Evolutionary conservation across 202 grass and related monocot species (phyloP), one percentile per base, ranked within the genome.

Genomic region (Alloteropsis angusta): DNA sequence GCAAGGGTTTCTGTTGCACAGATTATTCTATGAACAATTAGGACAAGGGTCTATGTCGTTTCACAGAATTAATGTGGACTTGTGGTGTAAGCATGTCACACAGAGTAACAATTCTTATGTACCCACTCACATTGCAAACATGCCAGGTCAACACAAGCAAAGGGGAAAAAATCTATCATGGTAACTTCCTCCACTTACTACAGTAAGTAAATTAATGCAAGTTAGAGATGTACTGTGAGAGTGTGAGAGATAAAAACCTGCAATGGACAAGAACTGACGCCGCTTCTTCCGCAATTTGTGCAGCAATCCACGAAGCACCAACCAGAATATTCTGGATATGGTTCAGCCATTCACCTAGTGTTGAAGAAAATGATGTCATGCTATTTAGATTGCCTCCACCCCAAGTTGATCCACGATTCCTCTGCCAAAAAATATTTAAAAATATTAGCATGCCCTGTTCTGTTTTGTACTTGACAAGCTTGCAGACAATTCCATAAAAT

Each of bases 271-370:
- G 92, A 92, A 98, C 92, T 56, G 96, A 93, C 30, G 96, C 85
- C 36, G 87, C 88, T 89, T 98, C 92, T 73, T 89, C 68, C 12
- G 83, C 81, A 45, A 98, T 79, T 69, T 89, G 92, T 25, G 92
- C 92, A 84, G 96, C 92, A 93, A 98, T 95, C 96, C 96, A 98
- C 72, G 96, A 93, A 85, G 96, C 90, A 77, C 96, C 92, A 77
- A 91, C 88, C 36, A 98, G 82, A 80, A 98, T 78, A 63, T 88
- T 98, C 66, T 98, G 96, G 72, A 98, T 82, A 93, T 98, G 96
- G 71, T 84, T 98, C 63, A 98, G 70, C 96, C 96, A 98, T 72
- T 94, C 96, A 48, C 92, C 92, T 21, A 98, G 84, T 5, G 77
- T 95, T 56, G 96, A 90, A 76, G 89, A 93, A 87, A 93, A 98